Evolutionary conservation across 805 yeast species (phyloP), one percentile per base, ranked within the genome.

Genomic region (Kuraishia borneana): DNA sequence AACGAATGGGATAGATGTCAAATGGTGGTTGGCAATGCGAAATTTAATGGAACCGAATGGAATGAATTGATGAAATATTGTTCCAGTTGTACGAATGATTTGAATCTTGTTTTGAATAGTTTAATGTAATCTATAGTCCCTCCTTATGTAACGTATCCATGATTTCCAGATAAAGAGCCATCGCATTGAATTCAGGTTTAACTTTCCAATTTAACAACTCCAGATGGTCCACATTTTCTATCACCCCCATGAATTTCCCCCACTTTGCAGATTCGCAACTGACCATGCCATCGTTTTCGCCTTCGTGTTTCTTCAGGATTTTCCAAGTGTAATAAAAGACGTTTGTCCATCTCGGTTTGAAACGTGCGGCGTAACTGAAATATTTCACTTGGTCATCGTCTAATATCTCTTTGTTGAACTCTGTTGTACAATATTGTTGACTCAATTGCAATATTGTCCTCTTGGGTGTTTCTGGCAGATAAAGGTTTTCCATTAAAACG

Each of bases 241-340:
- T 52, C 0, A 92, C 82, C 0, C 96, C 96, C 42, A 76, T 50
- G 53, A 82, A 83, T 30, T 73, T 58, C 0, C 96, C 96, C 95
- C 96, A 87, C 46, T 69, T 70, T 1, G 94, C 61, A 38, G 92
- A 81, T 26, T 63, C 58, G 2, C 84, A 79, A 40, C 89, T 78
- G 2, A 87, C 94, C 60, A 88, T 55, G 0, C 96, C 96, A 56
- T 87, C 96, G 50, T 84, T 87, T 13, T 70, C 76, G 4, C 78
- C 75, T 32, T 63, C 66, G 3, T 38, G 47, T 29, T 45, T 41
- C 36, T 66, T 53, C n/a, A 85, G 68, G 3, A 82, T 61, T 18
- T 60, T 59, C 81, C 89, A 82, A 1, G 92, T 64, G 6, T 68
- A 53, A 32, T 65, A 64, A 46, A 84, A 82, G 2, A 80, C 54